Evolutionary conservation across 129 eudicot genomes (phyloP), one percentile per base, ranked within the genome.

Genomic region (Flaveria trinervia): DNA sequence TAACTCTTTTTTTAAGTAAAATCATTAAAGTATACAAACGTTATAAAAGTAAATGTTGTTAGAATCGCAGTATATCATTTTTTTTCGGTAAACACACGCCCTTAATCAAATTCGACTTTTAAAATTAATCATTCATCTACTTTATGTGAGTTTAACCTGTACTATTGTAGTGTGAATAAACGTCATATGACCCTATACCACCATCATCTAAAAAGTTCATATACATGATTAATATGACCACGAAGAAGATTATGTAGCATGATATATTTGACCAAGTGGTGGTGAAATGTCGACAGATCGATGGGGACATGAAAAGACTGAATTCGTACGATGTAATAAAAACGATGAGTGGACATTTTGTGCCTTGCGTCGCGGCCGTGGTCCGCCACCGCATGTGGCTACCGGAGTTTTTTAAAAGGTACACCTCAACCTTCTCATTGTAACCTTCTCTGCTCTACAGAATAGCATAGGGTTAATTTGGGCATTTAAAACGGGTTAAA

Each of bases 291-390:
- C 44, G 80, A 60, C 64, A 28, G 65, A 36, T 48, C 16, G 56
- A 9, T 45, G 50, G 51, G 41, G 54, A 71, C 64, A 52, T 68
- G n/a, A 55, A 77, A 68, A 62, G 77, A 36, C 71, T 26, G 60
- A 61, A 22, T 46, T 54, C 77, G 82, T 79, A 79, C 82, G 82
- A 79, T 79, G 71, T 45, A 46, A 79, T 28, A 71, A 59, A 44
- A 18, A 30, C 6, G 22, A 43, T 16, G 48, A 77, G 18, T 41
- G 70, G 69, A 78, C 69, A 18, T 39, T 41, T 59, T 9, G 17
- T 16, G 15, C 9, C 16, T 23, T 45, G 41, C 36, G 9, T 75
- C 70, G 81, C 16, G 48, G 59, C 56, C 75, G 41, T 77, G 75
- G 70, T 66, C 81, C 43, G 68, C 75, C 67, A 77, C 69, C 20